Base-by-base conservation (phyloP, 2,329 filamentous ascomycete genomes). In the Chaetomium sp. region DNA sequence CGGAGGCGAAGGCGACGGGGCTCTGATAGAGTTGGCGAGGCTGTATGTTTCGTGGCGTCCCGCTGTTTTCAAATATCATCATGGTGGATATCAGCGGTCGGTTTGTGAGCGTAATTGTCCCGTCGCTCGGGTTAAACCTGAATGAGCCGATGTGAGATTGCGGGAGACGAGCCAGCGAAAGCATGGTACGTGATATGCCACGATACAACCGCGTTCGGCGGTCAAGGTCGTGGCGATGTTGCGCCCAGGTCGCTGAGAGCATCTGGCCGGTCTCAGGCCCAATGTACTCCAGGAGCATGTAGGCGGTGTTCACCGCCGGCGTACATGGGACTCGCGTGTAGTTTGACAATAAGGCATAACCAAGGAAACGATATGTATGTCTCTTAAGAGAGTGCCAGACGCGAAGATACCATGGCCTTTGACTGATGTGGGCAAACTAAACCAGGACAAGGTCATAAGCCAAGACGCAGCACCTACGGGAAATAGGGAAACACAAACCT, bases 51-150 rank as follows among this genome's bases (percentile, higher is more conserved):
- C 67, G 66, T 37, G 56, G 61, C 6, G 66, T 63, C 67, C 67
- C 4, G 10, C 69, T 60, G 60, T 70, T 72, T 60, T 72, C 70
- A 8, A 70, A 58, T 4, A 69, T 66, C 14, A 66, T 57, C 10
- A 65, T 58, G 11, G 59, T 58, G 57, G 61, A 66, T 52, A 59
- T 79, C 65, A 69, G 61, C 33, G 68, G 69, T 42, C 68, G 66
- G 56, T 69, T 71, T 37, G 67, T 63, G 48, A 71, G 37, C 12
- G 37, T 38, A 58, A 71, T 59, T 36, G 66, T 70, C 36, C 69
- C 67, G 56, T 70, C 56, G 54, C 37, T 38, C 37, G 63, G 56
- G 58, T 66, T 44, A 35, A 69, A 64, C 2, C 62, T 37, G 50
- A 59, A 57, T 1, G 58, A 52, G 7, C 58, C 67, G 34, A 70